These are phyloP conservation scores for Populus alba DNA, from an alignment of 345 rosid genomes.

Conservation along the genomic window DNA sequence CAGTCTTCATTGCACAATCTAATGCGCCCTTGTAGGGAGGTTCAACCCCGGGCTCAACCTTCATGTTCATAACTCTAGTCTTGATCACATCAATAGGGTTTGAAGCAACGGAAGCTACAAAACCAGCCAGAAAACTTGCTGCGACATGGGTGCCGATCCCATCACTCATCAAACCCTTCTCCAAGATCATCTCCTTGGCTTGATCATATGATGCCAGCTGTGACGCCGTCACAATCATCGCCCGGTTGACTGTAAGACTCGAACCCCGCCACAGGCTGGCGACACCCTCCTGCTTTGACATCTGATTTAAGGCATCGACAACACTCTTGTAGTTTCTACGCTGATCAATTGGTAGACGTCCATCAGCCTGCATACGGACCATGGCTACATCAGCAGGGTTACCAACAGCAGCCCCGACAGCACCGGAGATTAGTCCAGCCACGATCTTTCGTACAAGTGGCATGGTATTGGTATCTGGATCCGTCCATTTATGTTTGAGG, in stretches of 20 bases:
- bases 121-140: slow-evolving; percentile 8
- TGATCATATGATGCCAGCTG: slow-evolving; percentile 12
- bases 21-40: slow-evolving; percentile 1
- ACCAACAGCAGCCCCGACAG: background rate
- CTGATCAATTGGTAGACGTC: background rate
- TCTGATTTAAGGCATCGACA: slow-evolving; percentile 1
- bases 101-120: slow-evolving; percentile 2
- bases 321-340: slow-evolving; percentile 4
- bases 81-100: slow-evolving; percentile 14
- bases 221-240: slow-evolving; percentile 1
- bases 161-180: background rate
- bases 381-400: background rate
- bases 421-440: background rate
- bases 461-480: background rate
- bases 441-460: background rate
- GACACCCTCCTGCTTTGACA: slow-evolving; percentile 4
- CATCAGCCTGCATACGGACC: slow-evolving; percentile 9
- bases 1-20: slow-evolving; percentile 12
- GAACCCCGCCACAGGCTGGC: background rate
- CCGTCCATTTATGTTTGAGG: background rate
- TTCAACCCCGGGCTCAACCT: background rate
- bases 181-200: slow-evolving; percentile 5
- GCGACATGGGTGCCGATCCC: slow-evolving; percentile 6
- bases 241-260: background rate
- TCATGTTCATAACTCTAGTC: slow-evolving; percentile 5